phyloP scores from a whole-genome alignment of 768 basidiomycete species.

The Pleurotus pulmonarius region DNA sequence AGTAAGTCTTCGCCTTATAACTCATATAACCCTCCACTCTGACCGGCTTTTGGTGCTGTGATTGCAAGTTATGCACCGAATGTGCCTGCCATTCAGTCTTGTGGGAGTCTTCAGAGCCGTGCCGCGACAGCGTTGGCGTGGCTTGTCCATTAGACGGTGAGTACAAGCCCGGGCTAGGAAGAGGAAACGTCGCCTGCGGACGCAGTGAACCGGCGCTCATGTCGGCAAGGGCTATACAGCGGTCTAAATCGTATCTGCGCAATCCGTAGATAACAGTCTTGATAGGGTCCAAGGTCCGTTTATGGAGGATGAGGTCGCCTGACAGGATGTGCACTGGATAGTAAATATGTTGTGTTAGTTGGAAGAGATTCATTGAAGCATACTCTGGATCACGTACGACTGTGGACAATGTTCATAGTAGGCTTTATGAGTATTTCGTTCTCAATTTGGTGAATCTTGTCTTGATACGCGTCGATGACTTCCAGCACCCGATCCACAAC shows the following conservation, averaged over 20 bases:
- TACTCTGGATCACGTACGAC: conserved; percentile 35
- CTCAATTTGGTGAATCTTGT: conserved; percentile 60
- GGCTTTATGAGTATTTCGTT: conserved; percentile 56
- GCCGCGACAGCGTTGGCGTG: conserved; percentile 5
- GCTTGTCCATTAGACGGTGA: neutral
- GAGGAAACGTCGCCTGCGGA: neutral
- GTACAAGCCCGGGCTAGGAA: neutral
- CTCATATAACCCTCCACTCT: conserved; percentile 61
- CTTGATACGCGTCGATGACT: conserved; percentile 66
- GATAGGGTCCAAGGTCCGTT: conserved; percentile 70
- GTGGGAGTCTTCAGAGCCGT: conserved; percentile 20
- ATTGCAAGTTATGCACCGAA: neutral
- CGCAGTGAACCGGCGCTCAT: conserved; percentile 25
- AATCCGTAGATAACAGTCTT: conserved; percentile 67
- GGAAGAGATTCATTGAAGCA: neutral
- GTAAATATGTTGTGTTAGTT: neutral
- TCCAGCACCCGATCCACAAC: conserved; percentile 68
- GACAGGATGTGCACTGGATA: conserved; percentile 67
- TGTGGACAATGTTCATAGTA: conserved; percentile 55
- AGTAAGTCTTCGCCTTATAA: conserved; percentile 65
- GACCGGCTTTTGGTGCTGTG: neutral
- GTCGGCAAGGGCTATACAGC: conserved; percentile 55
- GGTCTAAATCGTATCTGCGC: conserved; percentile 65
- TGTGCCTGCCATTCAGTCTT: conserved; percentile 1
- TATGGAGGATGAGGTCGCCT: conserved; percentile 70